These are phyloP conservation scores for Entomortierella chlamydospora DNA, from an alignment of 192 early-diverging fungal species.

Conservation along the genomic window DNA sequence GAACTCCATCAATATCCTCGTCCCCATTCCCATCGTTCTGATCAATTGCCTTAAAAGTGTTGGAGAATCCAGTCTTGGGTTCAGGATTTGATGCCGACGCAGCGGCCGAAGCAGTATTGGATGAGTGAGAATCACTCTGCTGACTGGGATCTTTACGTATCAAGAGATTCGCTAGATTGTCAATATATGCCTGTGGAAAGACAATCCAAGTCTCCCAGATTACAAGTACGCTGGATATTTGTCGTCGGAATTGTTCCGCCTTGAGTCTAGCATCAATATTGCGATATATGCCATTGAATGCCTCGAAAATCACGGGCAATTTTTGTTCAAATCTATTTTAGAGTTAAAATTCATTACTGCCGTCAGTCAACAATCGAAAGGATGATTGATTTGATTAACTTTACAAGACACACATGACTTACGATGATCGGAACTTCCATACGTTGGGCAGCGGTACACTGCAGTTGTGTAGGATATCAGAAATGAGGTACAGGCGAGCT, in stretches of 20 bases:
- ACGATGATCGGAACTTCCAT: conserved; percentile 83
- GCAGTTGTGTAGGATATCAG: conserved; percentile 92
- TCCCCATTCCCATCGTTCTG: conserved; percentile 4
- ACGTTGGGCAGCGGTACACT: conserved; percentile 82
- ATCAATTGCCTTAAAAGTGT: not conserved
- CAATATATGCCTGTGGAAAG: conserved; percentile 77
- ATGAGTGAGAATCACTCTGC: conserved; percentile 8
- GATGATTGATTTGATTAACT: no score
- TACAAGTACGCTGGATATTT: conserved; percentile 69
- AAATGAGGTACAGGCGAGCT: conserved; percentile 84
- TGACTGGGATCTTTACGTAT: conserved; percentile 32
- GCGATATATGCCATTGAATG: conserved; percentile 74
- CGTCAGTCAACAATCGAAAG: not conserved
- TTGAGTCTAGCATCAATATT: conserved; percentile 79
- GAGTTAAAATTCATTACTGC: not conserved
- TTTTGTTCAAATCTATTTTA: conserved; percentile 26
- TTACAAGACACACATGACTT: conserved; percentile 14
- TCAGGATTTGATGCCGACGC: not conserved
- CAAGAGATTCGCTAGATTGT: conserved; percentile 65
- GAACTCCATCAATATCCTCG: conserved; percentile 26
- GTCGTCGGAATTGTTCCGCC: conserved; percentile 83
- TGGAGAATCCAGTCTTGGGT: not conserved
- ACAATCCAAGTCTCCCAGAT: conserved; percentile 95
- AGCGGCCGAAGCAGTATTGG: not conserved
- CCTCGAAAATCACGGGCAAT: conserved; percentile 67